Conservation (phyloP, 1,284 basidiomycete genomes). For the Moniliophthora roreri region DNA sequence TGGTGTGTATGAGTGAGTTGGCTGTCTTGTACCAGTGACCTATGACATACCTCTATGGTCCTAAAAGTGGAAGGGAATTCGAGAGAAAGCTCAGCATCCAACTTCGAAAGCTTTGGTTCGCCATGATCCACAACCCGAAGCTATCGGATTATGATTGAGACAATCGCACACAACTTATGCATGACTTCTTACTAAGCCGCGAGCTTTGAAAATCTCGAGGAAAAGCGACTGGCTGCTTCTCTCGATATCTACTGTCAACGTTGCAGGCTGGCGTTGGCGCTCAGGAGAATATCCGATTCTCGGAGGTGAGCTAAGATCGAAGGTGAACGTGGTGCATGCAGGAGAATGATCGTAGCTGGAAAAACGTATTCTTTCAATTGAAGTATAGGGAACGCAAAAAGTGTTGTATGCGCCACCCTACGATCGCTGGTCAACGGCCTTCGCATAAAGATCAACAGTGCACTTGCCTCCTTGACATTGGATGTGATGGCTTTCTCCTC, state of each 20-base stretch:
- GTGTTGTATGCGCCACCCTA: constrained; percentile 41
- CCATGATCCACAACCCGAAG: constrained; percentile 9
- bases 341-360: constrained; percentile 19
- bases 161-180: not conserved
- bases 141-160: constrained; percentile 1
- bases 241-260: constrained; percentile 38
- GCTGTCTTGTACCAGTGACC: not conserved
- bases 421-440: too few relatives aligned
- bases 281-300: constrained; percentile 34
- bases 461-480: constrained; percentile 47
- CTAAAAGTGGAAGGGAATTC: constrained; percentile 12
- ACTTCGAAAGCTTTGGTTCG: constrained; percentile 14
- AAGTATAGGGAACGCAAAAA: constrained; percentile 33
- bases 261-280: constrained; percentile 22
- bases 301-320: constrained; percentile 37
- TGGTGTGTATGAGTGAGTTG: not conserved
- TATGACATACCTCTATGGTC: not conserved
- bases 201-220: constrained; percentile 34
- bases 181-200: constrained; percentile 40
- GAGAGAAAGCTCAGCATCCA: constrained; percentile 7
- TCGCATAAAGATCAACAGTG: too few relatives aligned
- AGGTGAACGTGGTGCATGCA: constrained; percentile 28
- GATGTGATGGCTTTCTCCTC: constrained; percentile 51
- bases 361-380: constrained; percentile 35
- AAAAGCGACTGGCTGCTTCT: constrained; percentile 35